Base-by-base conservation (phyloP, 257 asterid species). In the Handroanthus guayacan region DNA sequence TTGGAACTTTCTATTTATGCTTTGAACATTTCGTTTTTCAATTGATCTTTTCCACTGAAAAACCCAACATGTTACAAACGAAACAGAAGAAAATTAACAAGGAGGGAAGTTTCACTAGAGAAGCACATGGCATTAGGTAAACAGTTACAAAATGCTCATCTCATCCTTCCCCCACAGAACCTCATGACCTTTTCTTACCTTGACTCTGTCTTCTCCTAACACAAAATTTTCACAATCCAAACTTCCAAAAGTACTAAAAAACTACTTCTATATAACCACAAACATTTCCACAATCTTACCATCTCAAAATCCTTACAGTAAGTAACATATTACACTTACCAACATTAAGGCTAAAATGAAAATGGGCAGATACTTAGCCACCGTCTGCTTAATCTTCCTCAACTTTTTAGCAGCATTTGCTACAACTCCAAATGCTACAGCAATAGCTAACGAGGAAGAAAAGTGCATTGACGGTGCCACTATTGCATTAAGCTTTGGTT, bases 71-170 rank as follows among this genome's bases (percentile, higher is more conserved):
- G 0, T 8, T n/a, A 6, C 17, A 4, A 74, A 18, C 12, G 11
- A 66, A 66, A 43, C 18, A 5, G 54, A 50, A 41, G 25, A 20
- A 47, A 74, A 3, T 7, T 3, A 37, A 2, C 12, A 39, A 51
- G 51, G n/a, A 43, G 57, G 31, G 31, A 25, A 1, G 31, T 1
- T 25, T 18, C 34, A 45, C 64, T 62, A 47, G 62, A 47, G 66
- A 47, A 58, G 73, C 87, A 89, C 89, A 83, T 85, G 93, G 90
- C 84, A 82, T 88, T 89, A 85, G 95, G 95, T 91, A 76, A 60
- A 75, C 83, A 76, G 83, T 86, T 83, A 36, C 37, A 61, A 25
- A 47, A 43, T 38, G 73, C 55, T 78, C 75, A 54, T 71, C 64
- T 45, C 76, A 51, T 51, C 17, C 75, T 14, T 48, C 34, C 12